Conservation (phyloP, 306 rosid genomes). For the Chamaecrista fasciculata region DNA sequence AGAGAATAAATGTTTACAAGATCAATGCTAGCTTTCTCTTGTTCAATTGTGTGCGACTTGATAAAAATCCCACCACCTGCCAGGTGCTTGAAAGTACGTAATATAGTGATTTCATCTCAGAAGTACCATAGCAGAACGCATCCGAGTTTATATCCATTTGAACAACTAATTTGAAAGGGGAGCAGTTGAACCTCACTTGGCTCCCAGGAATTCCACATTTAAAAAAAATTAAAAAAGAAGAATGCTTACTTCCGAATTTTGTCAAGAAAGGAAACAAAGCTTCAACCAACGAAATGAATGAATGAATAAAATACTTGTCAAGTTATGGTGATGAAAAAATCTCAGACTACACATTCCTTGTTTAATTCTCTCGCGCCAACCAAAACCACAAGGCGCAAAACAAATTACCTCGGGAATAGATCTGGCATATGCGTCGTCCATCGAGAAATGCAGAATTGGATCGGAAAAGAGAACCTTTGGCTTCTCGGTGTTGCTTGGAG, state of each 20-base stretch:
- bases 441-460: slow-evolving; percentile 40
- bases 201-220: background rate
- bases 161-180: slow-evolving; percentile 1
- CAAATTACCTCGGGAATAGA: slow-evolving; percentile 72
- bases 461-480: slow-evolving; percentile 25
- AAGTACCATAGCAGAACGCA: slow-evolving; percentile 6
- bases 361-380: background rate
- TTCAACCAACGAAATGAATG: background rate
- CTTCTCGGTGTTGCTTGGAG: slow-evolving; percentile 16
- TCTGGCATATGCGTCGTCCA: slow-evolving; percentile 96
- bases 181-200: background rate
- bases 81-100: background rate
- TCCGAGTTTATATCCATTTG: slow-evolving; percentile 8
- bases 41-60: background rate
- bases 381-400: background rate
- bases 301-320: background rate
- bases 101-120: slow-evolving; percentile 7
- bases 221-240: background rate
- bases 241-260: slow-evolving; percentile 16
- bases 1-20: background rate
- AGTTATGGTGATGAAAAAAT: background rate
- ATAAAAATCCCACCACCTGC: slow-evolving; percentile 6
- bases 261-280: background rate
- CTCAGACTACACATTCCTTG: background rate
- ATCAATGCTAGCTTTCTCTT: background rate